Evolutionary conservation across 805 yeast species (phyloP).

Genomic region (Yamadazyma akitaensis): DNA sequence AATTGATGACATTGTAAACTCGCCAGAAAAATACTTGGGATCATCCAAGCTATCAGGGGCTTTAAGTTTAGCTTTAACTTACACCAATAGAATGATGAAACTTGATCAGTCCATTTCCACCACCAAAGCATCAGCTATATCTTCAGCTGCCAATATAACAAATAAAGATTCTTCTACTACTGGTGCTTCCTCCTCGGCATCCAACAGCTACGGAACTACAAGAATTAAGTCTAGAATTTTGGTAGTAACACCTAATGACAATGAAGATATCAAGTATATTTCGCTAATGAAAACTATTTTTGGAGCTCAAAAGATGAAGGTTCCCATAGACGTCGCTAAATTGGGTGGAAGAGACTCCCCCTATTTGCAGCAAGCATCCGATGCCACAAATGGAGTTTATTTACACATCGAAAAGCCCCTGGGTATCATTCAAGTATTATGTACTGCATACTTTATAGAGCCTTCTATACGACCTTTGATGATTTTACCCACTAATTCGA

Average conservation of each 20-base stretch:
- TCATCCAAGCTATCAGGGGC: constrained; percentile 61
- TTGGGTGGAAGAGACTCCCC: constrained; percentile 62
- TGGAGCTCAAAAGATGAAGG: constrained; percentile 89
- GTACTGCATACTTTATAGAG: constrained; percentile 81
- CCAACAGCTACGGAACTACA: constrained; percentile 21
- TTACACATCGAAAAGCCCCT: constrained; percentile 61
- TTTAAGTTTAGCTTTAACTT: constrained; percentile 74
- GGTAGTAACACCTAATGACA: constrained; percentile 69
- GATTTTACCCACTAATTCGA: constrained; percentile 75
- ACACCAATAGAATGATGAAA: constrained; percentile 64
- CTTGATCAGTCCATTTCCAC: constrained; percentile 45
- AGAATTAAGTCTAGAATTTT: constrained; percentile 35
- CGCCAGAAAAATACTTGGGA: constrained; percentile 11
- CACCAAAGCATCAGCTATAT: constrained; percentile 43
- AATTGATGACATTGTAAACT: constrained; percentile 17
- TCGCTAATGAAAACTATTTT: constrained; percentile 94
- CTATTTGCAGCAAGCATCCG: constrained; percentile 92
- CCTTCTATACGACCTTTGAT: constrained; percentile 76
- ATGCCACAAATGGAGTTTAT: constrained; percentile 90
- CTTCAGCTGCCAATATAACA: constrained; percentile 31
- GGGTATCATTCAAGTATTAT: constrained; percentile 79
- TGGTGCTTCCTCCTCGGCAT: constrained; percentile 10
- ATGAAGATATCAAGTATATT: constrained; percentile 77
- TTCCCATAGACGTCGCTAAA: constrained; percentile 89
- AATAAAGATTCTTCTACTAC: constrained; percentile 14